Evolutionary conservation across 345 rosid species (phyloP), one percentile per base, ranked within the genome.

Genomic region (Populus euphratica): DNA sequence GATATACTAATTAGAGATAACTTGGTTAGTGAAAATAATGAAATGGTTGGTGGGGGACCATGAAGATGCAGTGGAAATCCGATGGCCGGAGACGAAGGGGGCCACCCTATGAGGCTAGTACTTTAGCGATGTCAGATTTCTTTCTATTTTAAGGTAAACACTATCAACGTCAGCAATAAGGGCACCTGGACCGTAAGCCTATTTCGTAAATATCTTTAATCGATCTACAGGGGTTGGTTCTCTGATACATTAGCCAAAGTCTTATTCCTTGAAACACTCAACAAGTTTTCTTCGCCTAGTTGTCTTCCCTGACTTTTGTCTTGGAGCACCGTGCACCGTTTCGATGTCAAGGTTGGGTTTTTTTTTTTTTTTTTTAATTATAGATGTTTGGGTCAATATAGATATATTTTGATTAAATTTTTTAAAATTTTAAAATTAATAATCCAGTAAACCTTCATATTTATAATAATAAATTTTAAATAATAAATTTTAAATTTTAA

Each of bases 71-170:
- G 39, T 54, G 44, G 54, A 54, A 70, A 72, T 29, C 43, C 17
- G 36, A 27, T 50, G 76, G 76, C 13, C 67, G 52, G 44, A 50
- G 38, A 47, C 35, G 69, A n/a, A 5, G 73, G 14, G 47, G 79
- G 80, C 70, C n/a, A 74, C 77, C 52, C 10, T 2, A 70, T 14
- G 41, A 13, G 44, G 27, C 35, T 44, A 49, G 36, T 33, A 33
- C 36, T 33, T 33, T 33, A 33, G 27, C 33, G 31, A 35, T 79
- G 82, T 77, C 85, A 86, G 86, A 79, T 73, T 81, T 63, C 50
- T 41, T 81, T 64, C 88, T 83, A n/a, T 68, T 52, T 77, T 20
- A 56, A 73, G 86, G 80, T 78, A 78, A 73, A 83, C 90, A 88
- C 73, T 1, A 39, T 90, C 89, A 72, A 74, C 82, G 77, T 90